These are phyloP conservation scores for Acacia acuminata DNA, from an alignment of 306 rosid species.

Conservation along the genomic window DNA sequence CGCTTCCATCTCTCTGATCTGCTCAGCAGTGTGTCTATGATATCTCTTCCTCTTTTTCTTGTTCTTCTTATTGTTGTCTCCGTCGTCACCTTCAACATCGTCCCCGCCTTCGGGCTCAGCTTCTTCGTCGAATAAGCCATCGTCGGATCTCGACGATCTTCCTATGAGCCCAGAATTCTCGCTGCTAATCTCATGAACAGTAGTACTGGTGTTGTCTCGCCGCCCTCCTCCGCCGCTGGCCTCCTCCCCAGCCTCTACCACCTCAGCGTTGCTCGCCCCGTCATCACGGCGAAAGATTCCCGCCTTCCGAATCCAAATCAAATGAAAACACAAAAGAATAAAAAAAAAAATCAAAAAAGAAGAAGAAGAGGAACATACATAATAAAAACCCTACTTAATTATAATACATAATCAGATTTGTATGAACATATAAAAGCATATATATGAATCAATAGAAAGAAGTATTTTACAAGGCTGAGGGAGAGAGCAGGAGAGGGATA, in stretches of 20 bases:
- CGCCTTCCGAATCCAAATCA: slow-evolving; percentile 48
- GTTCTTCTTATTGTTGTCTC: slow-evolving; percentile 41
- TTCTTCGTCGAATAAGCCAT: slow-evolving; percentile 56
- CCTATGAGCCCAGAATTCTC: slow-evolving; percentile 70
- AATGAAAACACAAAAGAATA: background rate
- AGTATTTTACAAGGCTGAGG: slow-evolving; percentile 71
- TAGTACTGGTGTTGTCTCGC: slow-evolving; percentile 39
- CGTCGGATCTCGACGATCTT: slow-evolving; percentile 79
- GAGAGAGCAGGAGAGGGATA: slow-evolving; percentile 79
- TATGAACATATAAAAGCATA: background rate
- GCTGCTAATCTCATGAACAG: slow-evolving; percentile 69
- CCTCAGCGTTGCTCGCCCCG: background rate
- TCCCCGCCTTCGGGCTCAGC: slow-evolving; percentile 43
- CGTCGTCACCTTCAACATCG: slow-evolving; percentile 46
- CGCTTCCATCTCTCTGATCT: slow-evolving; percentile 98
- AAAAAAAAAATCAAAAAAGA: background rate
- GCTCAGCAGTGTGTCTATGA: slow-evolving; percentile 87
- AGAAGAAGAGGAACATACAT: background rate
- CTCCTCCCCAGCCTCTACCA: slow-evolving; percentile 41
- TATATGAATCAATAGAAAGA: background rate
- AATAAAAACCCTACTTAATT: background rate
- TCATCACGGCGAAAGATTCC: slow-evolving; percentile 76
- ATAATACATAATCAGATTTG: background rate
- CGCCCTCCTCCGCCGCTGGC: slow-evolving; percentile 65
- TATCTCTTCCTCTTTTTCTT: slow-evolving; percentile 81